A percentile compares a stretch with the other conserved stretches of the same genome.
Conservation (phyloP, 257 asterid genomes). For the Lycium ferocissimum region DNA sequence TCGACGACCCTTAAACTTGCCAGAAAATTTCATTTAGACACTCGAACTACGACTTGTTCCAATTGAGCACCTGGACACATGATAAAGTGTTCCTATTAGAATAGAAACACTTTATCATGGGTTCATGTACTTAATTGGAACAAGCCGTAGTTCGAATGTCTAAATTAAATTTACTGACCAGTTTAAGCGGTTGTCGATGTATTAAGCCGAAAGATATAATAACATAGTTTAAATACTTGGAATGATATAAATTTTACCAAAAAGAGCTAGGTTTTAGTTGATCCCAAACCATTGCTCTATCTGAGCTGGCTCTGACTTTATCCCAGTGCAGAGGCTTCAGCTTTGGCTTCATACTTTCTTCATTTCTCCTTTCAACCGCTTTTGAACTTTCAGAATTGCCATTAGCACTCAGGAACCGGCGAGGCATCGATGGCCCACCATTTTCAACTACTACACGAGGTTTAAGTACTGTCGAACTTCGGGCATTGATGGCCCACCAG, state of each 20-base stretch:
- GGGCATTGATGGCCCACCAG: slow-evolving; percentile 34
- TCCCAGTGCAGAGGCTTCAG: slow-evolving; percentile 91
- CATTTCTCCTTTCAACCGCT: slow-evolving; percentile 36
- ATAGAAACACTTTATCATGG: no score
- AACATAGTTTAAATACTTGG: background rate
- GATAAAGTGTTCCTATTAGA: no score
- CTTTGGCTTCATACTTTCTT: slow-evolving; percentile 61
- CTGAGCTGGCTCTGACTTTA: slow-evolving; percentile 80
- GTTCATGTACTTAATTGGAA: no score
- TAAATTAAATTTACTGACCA: no score
- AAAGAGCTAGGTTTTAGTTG: slow-evolving; percentile 73
- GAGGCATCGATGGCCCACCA: slow-evolving; percentile 58
- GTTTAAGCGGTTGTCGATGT: no score
- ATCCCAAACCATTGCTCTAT: slow-evolving; percentile 86
- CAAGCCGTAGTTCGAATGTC: no score
- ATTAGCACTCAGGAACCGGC: slow-evolving; percentile 34
- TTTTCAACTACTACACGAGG: slow-evolving; percentile 48
- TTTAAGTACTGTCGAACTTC: background rate
- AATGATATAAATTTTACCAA: slow-evolving; percentile 57
- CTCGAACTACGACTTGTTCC: no score
- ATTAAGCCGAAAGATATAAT: no score
- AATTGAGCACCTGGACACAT: no score
- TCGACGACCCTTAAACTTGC: no score
- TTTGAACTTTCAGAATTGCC: slow-evolving; percentile 18
- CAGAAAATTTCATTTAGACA: no score